phyloP scores from a whole-genome alignment of 805 yeast species.

The Naumovozyma baii region DNA sequence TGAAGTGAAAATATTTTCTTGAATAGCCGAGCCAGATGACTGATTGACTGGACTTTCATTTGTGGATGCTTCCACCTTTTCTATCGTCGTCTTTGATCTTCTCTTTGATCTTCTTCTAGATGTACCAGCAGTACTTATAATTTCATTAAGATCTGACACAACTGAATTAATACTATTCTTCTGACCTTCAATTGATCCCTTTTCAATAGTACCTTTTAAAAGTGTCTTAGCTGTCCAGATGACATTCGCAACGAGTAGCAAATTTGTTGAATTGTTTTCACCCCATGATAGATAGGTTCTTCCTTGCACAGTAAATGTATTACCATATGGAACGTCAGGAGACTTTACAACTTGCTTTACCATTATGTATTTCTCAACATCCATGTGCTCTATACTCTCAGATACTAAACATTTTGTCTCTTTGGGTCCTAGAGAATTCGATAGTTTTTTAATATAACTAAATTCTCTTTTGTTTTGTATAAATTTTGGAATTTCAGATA shows the following conservation, averaged over 20 bases:
- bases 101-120: slow-evolving; percentile 2
- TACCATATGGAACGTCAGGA: slow-evolving; percentile 73
- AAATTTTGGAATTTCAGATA: slow-evolving; percentile 42
- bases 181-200: slow-evolving; percentile 68
- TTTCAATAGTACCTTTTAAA: slow-evolving; percentile 68
- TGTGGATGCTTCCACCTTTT: background rate
- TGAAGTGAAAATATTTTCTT: slow-evolving; percentile 2
- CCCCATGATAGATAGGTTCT: slow-evolving; percentile 56
- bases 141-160: slow-evolving; percentile 33
- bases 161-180: slow-evolving; percentile 43
- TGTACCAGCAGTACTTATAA: slow-evolving; percentile 20
- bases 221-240: slow-evolving; percentile 70
- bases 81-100: slow-evolving; percentile 3
- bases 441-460: slow-evolving; percentile 48
- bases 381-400: slow-evolving; percentile 44
- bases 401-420: slow-evolving; percentile 54
- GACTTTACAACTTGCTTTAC: slow-evolving; percentile 48
- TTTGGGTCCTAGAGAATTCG: slow-evolving; percentile 62
- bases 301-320: slow-evolving; percentile 53
- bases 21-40: background rate
- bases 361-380: slow-evolving; percentile 35
- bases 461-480: slow-evolving; percentile 38
- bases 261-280: slow-evolving; percentile 45
- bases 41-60: background rate
- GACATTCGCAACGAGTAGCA: slow-evolving; percentile 49